phyloP scores from a whole-genome alignment of 768 basidiomycete genomes.

The Agaricus bisporus region DNA sequence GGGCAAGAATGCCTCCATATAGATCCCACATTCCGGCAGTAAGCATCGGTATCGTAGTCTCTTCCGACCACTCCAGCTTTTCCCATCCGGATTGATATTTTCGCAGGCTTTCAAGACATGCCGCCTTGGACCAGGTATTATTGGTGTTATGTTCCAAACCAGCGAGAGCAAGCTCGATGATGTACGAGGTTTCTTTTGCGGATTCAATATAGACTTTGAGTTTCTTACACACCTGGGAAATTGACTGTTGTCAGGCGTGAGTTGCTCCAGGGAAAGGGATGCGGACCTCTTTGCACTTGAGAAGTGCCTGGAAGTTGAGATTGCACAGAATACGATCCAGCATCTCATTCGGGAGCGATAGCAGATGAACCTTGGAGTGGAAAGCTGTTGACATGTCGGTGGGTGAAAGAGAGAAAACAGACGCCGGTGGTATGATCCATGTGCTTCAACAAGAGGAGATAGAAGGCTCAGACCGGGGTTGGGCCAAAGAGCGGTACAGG shows the following conservation, averaged over 20 bases:
- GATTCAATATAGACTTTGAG: slow-evolving; percentile 21
- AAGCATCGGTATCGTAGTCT: slow-evolving; percentile 30
- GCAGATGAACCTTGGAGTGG: not conserved
- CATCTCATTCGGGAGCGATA: slow-evolving; percentile 15
- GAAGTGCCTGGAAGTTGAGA: slow-evolving; percentile 15
- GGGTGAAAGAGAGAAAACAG: not conserved
- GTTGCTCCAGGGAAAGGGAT: no score
- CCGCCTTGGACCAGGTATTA: slow-evolving; percentile 19
- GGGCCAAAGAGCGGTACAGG: not conserved
- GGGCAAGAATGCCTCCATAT: slow-evolving; percentile 50
- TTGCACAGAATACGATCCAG: slow-evolving; percentile 10
- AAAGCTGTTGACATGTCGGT: slow-evolving; percentile 7
- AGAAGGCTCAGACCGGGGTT: not conserved
- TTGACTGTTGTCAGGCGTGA: no score
- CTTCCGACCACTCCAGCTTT: slow-evolving; percentile 27
- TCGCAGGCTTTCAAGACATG: slow-evolving; percentile 32
- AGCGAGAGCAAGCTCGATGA: slow-evolving; percentile 38
- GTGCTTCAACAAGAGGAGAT: not conserved
- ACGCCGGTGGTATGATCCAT: not conserved
- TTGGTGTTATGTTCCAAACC: slow-evolving; percentile 35
- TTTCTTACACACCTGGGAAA: slow-evolving; percentile 25
- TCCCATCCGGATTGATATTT: slow-evolving; percentile 34
- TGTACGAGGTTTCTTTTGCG: slow-evolving; percentile 31
- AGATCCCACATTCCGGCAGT: slow-evolving; percentile 49
- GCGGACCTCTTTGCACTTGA: slow-evolving; percentile 23